phyloP scores from a whole-genome alignment of 768 basidiomycete species.

The Cubamyces sp. region DNA sequence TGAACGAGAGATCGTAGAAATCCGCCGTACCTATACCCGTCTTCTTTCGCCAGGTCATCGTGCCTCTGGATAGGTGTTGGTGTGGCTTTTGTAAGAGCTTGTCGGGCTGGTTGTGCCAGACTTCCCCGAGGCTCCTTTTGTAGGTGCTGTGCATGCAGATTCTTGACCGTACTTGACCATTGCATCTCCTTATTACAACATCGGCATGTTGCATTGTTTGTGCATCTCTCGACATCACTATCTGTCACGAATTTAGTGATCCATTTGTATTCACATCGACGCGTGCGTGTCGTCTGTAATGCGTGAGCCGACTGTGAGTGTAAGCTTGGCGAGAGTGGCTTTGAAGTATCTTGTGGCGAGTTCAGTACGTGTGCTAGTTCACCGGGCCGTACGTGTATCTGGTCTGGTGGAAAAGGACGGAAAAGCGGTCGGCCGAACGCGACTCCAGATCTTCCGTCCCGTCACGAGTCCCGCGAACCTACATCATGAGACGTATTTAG shows the following conservation, averaged over 20 bases:
- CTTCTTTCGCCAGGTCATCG: conserved; percentile 15
- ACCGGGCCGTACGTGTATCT: not conserved
- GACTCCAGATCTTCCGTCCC: conserved; percentile 4
- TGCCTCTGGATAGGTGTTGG: conserved; percentile 28
- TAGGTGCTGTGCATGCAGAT: conserved; percentile 23
- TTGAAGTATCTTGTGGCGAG: not conserved
- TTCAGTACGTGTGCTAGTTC: too few species aligned
- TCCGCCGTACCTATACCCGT: conserved; percentile 23
- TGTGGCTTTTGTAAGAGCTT: conserved; percentile 11
- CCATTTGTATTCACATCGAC: too few species aligned
- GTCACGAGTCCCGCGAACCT: conserved; percentile 4
- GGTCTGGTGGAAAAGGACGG: not conserved
- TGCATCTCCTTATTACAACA: not conserved
- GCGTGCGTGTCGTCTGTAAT: too few species aligned
- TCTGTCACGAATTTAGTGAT: not conserved
- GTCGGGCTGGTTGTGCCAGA: conserved; percentile 16
- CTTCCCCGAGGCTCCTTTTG: conserved; percentile 16
- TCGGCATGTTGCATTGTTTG: conserved; percentile 20
- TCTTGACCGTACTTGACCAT: conserved; percentile 1
- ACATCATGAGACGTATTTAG: not conserved
- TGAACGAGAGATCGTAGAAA: not conserved
- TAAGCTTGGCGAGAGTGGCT: not conserved
- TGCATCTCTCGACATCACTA: conserved; percentile 3
- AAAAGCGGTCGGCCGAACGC: conserved; percentile 13
- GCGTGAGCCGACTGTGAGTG: not conserved